A percentile compares a stretch with the other conserved stretches of the same genome.
These are phyloP conservation scores for Rhizophagus prolifer DNA, from an alignment of 192 early-diverging fungal genomes.

Conservation along the genomic window DNA sequence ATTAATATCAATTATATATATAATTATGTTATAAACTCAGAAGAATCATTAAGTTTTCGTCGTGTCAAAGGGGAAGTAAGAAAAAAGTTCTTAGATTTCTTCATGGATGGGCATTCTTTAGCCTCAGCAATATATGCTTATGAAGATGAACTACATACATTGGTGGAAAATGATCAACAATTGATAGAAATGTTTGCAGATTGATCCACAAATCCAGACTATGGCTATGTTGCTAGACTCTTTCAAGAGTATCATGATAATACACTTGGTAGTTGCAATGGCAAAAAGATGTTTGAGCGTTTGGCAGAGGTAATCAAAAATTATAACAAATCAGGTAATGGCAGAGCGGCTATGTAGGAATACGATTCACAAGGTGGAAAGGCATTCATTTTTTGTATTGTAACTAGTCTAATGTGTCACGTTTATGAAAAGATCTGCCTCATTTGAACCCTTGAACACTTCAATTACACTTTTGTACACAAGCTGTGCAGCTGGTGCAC, in stretches of 20 bases:
- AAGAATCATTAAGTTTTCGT: background rate
- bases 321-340: no score
- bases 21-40: conserved; percentile 1
- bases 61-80: background rate
- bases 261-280: background rate
- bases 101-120: background rate
- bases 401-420: no score
- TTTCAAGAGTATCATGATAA: background rate
- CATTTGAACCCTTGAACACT: background rate
- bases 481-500: background rate
- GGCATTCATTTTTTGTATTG: no score
- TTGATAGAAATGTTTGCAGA: background rate
- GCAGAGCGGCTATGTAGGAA: no score
- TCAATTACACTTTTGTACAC: background rate
- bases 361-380: no score
- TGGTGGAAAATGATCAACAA: background rate
- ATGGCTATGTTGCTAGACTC: background rate
- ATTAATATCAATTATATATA: background rate
- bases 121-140: background rate
- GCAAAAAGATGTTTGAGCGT: background rate
- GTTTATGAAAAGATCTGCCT: background rate
- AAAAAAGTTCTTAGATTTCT: background rate
- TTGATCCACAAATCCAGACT: background rate
- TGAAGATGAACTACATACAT: background rate
- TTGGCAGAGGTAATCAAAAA: no score